Evolutionary conservation across 371 early-diverging fungal genomes (phyloP).

Genomic region (Phascolomyces articulosus): DNA sequence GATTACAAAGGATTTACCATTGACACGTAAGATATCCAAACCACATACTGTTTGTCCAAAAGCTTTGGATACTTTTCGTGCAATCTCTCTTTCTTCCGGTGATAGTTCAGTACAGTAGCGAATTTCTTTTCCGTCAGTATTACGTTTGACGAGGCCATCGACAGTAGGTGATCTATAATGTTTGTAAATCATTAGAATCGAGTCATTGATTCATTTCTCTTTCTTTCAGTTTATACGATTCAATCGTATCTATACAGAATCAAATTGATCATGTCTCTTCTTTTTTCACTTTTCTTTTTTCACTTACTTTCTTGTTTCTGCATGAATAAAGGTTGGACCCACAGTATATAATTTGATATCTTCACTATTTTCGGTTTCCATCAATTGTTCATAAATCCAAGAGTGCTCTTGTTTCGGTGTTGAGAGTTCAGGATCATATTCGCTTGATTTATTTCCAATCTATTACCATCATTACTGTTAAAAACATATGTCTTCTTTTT

Average conservation of each 20-base stretch:
- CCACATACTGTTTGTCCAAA: conserved; percentile 97
- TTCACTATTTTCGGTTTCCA: conserved; percentile 92
- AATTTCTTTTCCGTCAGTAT: conserved; percentile 97
- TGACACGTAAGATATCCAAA: conserved; percentile 90
- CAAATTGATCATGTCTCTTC: too few species aligned
- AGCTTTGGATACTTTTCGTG: conserved; percentile 75
- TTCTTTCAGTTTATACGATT: too few species aligned
- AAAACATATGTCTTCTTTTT: neutral
- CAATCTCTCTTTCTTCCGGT: conserved; percentile 83
- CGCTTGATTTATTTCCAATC: conserved; percentile 95
- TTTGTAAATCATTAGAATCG: neutral
- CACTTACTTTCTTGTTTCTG: conserved; percentile 96
- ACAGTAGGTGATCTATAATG: conserved; percentile 92
- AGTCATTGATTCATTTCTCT: too few species aligned
- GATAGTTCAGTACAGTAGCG: conserved; percentile 87
- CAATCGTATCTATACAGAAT: too few species aligned
- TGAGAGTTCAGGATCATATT: conserved; percentile 76
- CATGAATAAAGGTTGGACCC: conserved; percentile 89
- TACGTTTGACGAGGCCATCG: conserved; percentile 95
- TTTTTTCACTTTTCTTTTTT: neutral
- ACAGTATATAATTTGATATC: conserved; percentile 98
- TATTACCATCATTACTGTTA: conserved; percentile 23
- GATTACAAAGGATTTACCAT: conserved; percentile 91
- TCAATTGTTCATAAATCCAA: conserved; percentile 96
- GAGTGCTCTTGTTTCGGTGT: conserved; percentile 79